These are phyloP conservation scores for Poterioochromonas sp. DNA, from an alignment of 352 stramenopile species.

Conservation along the genomic window DNA sequence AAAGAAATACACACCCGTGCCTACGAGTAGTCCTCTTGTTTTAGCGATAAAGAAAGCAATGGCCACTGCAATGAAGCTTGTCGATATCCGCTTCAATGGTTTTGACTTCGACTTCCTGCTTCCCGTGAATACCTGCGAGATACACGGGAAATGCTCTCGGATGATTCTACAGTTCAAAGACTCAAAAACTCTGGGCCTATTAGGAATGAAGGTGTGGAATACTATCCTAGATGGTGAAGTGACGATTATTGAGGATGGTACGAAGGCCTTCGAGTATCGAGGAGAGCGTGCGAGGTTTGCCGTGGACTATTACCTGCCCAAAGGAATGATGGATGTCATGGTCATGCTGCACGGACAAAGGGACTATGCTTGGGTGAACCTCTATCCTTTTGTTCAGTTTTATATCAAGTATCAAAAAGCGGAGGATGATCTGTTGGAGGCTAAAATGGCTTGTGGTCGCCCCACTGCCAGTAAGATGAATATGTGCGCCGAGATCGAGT, in stretches of 20 bases:
- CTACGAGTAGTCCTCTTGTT: no score
- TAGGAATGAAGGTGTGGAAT: not conserved
- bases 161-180: not conserved
- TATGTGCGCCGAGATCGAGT: slow-evolving; percentile 3
- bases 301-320: not conserved
- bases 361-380: not conserved
- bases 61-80: no score
- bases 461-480: slow-evolving; percentile 18
- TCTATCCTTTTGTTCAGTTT: not conserved
- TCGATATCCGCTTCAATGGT: not conserved
- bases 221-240: not conserved
- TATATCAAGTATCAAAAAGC: slow-evolving; percentile 1
- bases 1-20: not conserved
- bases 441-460: slow-evolving; percentile 17
- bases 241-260: not conserved
- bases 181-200: no score
- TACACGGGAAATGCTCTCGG: not conserved
- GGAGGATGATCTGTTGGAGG: slow-evolving; percentile 5
- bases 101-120: not conserved
- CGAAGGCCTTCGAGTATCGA: not conserved
- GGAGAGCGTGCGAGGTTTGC: not conserved
- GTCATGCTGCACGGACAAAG: not conserved
- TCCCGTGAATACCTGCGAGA: not conserved
- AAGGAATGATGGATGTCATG: slow-evolving; percentile 12
- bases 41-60: no score